Evolutionary conservation across 208 protist species (phyloP), one percentile per base, ranked within the genome.

Genomic region (Crithidia expoeki): DNA sequence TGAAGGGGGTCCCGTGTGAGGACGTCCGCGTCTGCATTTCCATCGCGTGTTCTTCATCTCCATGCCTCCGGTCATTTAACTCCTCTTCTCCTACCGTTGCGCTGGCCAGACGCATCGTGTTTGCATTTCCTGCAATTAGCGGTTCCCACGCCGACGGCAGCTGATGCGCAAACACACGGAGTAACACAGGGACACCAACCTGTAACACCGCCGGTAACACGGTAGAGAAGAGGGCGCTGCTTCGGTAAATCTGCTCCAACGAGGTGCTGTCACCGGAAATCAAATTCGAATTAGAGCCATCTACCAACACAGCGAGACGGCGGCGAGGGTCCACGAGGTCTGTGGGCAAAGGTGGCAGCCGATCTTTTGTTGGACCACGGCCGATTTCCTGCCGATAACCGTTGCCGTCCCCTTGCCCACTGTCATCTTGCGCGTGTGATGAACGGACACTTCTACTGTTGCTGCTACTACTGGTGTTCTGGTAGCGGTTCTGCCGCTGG

Each of bases 111-210:
- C n/a, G n/a, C n/a, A n/a, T n/a, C n/a, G 9, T 38, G 38, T 21
- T 34, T 7, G 21, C 64, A 47, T 55, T 79, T 23, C 63, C 59
- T 3, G 52, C 53, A 12, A 94, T 40, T 36, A 92, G 68, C 28
- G 80, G 69, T 38, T 80, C 87, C 88, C 90, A 96, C 53, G 80
- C 84, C 23, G 71, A 42, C 10, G 84, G 82, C 36, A 95, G 77
- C 52, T 92, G 77, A 62, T 91, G 77, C 14, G 82, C 83, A 58
- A 95, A 95, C 44, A 94, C 56, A 40, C 90, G 88, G 46, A 94
- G 66, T 55, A 95, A 68, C 44, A 95, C 90, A 14, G 90, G 90
- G 19, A 89, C 81, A 10, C 90, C 90, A 27, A 95, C 79, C 64
- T 87, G 76, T 49, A 84, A 50, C 42, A 90, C 80, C 4, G 85